Percentiles rank a stretch among this genome's conserved stretches.
Evolutionary conservation across 73 alveolate species (phyloP).

Genomic region (Paramecium biaurelia): DNA sequence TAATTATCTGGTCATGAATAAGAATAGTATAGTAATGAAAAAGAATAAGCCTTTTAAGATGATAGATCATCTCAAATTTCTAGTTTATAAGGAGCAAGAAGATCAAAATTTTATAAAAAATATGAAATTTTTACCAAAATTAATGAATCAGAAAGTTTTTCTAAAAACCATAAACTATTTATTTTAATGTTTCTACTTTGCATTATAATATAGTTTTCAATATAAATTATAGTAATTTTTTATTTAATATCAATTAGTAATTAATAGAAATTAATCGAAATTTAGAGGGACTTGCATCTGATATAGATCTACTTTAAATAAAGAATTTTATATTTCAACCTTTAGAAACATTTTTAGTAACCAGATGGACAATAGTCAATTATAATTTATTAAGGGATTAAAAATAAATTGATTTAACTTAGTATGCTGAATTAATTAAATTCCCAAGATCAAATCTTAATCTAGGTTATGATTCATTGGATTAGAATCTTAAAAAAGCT

Average conservation of each 20-base stretch:
- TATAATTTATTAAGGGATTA: neutral
- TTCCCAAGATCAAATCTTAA: neutral
- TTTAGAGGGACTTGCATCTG: neutral
- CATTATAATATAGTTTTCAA: neutral
- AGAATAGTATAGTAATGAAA: neutral
- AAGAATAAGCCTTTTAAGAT: neutral
- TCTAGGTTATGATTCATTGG: neutral
- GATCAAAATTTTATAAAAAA: neutral
- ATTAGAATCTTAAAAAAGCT: neutral
- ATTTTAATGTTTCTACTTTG: neutral
- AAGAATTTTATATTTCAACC: constrained; percentile 17
- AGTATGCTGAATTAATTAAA: neutral
- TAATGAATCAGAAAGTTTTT: neutral
- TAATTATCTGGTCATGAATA: neutral
- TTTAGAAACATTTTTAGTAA: neutral
- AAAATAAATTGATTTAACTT: neutral
- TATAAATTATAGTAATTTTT: neutral
- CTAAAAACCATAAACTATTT: neutral
- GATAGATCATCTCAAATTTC: constrained; percentile 15
- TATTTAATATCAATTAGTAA: neutral
- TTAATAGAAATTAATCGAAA: neutral
- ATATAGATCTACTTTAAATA: neutral
- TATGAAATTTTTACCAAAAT: neutral
- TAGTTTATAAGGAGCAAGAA: neutral
- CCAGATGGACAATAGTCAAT: constrained; percentile 38